phyloP scores from a whole-genome alignment of 805 yeast genomes.

The Candida manassasensis region DNA sequence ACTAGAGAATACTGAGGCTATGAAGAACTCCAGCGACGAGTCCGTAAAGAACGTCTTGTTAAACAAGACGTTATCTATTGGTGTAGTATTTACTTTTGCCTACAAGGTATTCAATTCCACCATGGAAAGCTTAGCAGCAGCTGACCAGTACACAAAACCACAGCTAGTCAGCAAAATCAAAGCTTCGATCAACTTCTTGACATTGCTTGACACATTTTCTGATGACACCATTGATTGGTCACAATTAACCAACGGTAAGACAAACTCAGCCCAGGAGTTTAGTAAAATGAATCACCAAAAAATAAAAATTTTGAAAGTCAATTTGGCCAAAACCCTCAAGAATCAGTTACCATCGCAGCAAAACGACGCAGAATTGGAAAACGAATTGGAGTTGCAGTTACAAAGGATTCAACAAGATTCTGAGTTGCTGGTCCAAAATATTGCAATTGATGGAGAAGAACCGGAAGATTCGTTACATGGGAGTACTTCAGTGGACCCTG shows the following conservation, averaged over 20 bases:
- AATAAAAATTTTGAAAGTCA: conserved; percentile 32
- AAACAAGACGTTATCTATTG: conserved; percentile 49
- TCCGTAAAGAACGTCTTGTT: conserved; percentile 45
- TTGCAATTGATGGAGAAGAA: no score
- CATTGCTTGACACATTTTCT: conserved; percentile 22
- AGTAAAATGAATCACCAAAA: conserved; percentile 25
- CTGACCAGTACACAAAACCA: conserved; percentile 20
- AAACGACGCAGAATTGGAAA: conserved; percentile 25
- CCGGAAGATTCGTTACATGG: no score
- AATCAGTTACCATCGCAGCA: conserved; percentile 27
- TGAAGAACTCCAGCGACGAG: conserved; percentile 42
- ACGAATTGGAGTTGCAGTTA: conserved; percentile 21
- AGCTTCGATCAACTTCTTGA: conserved; percentile 33
- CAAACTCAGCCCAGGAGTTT: conserved; percentile 20
- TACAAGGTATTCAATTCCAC: conserved; percentile 33
- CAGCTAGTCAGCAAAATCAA: conserved; percentile 28
- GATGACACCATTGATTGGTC: conserved; percentile 24
- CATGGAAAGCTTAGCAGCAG: conserved; percentile 20
- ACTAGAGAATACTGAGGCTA: conserved; percentile 65
- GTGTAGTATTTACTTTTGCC: conserved; percentile 27
- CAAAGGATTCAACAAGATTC: no score
- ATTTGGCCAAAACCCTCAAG: conserved; percentile 35
- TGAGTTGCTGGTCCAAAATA: no score
- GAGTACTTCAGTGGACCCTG: no score
- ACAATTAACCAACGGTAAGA: conserved; percentile 33